Evolutionary conservation across 352 stramenopile species (phyloP), one percentile per base, ranked within the genome.

Genomic region (Phytophthora chlamydospora): DNA sequence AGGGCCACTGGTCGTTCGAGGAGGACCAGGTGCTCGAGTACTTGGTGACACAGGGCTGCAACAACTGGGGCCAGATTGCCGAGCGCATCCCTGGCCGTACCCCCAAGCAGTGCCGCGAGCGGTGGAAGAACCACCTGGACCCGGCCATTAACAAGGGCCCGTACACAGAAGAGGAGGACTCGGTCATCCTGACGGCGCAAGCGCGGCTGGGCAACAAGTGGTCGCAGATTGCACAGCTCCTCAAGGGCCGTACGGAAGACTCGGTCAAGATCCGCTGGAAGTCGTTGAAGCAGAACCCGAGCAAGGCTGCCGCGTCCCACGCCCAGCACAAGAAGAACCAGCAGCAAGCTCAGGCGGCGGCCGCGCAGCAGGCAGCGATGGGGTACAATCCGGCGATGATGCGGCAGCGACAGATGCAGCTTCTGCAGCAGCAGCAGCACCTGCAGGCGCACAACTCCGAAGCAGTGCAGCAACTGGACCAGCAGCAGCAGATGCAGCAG

Each of bases 181-280:
- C 85, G 12, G 80, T 96, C 12, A 98, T 99, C 44, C 76, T 99
- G 0, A 76, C 85, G 4, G 88, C 81, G 33, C 95, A 98, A 54
- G 81, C 86, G 36, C 85, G 83, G 17, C 85, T 98, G 10, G 97
- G 97, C 34, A 99, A 98, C 74, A 96, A 96, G 49, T 99, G 97
- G 97, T 97, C 92, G 1, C 89, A 98, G 60, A 98, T 99, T 68
- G 89, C 97, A 14, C 96, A 98, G 63, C 76, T 96, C 34, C 70
- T 98, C 4, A 88, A 89, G 42, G 95, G 93, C 2, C 83, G 93
- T 17, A 96, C 88, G 2, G 91, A 98, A 35, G 93, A 98, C 64
- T 94, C 92, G n/a, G 91, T 98, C 19, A 98, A 98, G 71, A 98
- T 97, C 51, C 80, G 90, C 11, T 98, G 86, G 86, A 96, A 95